These are phyloP conservation scores for Lentinula raphanica DNA, from an alignment of 768 basidiomycete species.

Conservation along the genomic window DNA sequence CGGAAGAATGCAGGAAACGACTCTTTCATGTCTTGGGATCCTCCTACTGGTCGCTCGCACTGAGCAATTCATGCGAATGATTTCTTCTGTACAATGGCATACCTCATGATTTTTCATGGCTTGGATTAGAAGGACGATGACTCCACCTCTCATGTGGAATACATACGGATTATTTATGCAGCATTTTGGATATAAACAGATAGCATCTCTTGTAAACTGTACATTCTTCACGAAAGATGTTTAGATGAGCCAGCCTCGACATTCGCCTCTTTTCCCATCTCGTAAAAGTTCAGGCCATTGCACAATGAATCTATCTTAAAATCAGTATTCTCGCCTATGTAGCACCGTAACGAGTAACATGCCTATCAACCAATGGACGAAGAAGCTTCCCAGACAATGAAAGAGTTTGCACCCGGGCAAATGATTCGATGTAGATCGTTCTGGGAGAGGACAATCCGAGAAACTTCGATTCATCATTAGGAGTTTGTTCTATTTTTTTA, in stretches of 20 bases:
- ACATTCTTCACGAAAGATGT: background rate
- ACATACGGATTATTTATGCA: background rate
- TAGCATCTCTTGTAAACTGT: background rate
- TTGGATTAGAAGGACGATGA: too few relatives aligned
- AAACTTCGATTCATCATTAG: slow-evolving; percentile 43
- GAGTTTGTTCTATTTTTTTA: background rate
- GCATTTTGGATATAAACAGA: background rate
- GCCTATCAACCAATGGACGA: slow-evolving; percentile 78
- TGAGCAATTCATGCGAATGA: background rate
- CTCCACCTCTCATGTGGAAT: too few relatives aligned
- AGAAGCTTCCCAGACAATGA: slow-evolving; percentile 84
- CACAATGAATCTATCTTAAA: slow-evolving; percentile 66
- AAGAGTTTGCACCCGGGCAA: slow-evolving; percentile 77
- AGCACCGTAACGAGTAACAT: slow-evolving; percentile 15
- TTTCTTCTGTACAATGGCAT: too few relatives aligned
- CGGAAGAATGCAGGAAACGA: slow-evolving; percentile 42
- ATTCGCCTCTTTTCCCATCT: slow-evolving; percentile 41
- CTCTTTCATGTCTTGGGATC: slow-evolving; percentile 61
- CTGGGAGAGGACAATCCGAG: slow-evolving; percentile 66
- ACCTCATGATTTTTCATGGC: too few relatives aligned
- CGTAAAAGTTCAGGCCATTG: slow-evolving; percentile 75
- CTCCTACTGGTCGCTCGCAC: slow-evolving; percentile 28
- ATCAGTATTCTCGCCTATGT: background rate
- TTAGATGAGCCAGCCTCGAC: slow-evolving; percentile 63
- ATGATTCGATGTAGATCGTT: slow-evolving; percentile 88